Base-by-base conservation (phyloP, 1,284 basidiomycete species). In the Polyporus tsugae region DNA sequence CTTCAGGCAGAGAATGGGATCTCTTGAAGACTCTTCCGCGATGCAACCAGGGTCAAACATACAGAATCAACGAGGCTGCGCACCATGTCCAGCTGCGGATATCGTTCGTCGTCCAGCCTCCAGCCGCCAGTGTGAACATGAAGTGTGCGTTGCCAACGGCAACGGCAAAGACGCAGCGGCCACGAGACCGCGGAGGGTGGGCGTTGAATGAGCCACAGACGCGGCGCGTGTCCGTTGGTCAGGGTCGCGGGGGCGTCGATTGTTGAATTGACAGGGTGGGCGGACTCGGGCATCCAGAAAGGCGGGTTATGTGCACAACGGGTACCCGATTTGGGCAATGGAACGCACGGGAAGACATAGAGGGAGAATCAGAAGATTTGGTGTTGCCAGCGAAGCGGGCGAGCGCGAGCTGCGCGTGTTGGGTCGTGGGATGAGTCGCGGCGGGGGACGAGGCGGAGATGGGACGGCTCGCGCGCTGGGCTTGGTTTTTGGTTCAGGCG, bases 331-430 rank as follows among this genome's bases (percentile, higher is more conserved):
- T 22, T 46, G 44, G 44, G 44, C n/a, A 9, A 22, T n/a, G 19
- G 46, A 25, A 22, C 22, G 46, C 46, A 49, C 46, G 22, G 46
- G 46, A 49, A 49, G 46, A 11, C 46, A 49, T 4, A 46, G 46
- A 42, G 46, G 46, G 17, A 33, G 63, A 59, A 58, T 25, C 57
- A 64, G 62, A 42, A 42, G 11, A 36, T 19, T 33, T 10, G n/a
- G 7, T 35, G 62, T 52, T 64, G 62, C 62, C 53, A 63, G 53
- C 62, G 52, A 57, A 63, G 62, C 62, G 39, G 29, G 25, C 60
- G 41, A 42, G 29, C 22, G 60, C 41, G 29, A 39, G 58, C 59
- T 60, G 59, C 59, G 59, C 38, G 39, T 60, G 59, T n/a, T n/a
- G 38, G 38, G 41, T 29, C 59, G 25, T 62, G 41, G 60, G 60